Evolutionary conservation across 805 yeast genomes (phyloP), one percentile per base, ranked within the genome.

Genomic region (Kuraishia floccosa): DNA sequence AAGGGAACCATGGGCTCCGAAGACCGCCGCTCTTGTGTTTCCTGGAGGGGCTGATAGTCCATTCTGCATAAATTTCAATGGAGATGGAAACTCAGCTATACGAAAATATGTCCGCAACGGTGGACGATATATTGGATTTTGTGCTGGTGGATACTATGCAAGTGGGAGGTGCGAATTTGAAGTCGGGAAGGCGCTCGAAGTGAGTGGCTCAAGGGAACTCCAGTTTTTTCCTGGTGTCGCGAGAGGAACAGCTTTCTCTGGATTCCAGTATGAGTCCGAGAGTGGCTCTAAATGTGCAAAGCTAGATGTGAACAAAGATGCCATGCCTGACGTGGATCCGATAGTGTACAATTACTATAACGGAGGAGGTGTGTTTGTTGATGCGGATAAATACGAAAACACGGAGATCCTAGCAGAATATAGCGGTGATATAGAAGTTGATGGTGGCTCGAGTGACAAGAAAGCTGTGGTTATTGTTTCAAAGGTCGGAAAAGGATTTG

Each of bases 11-110:
- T 91, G 98, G 99, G 66, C 68, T 39, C 44, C 69, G 6, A 82
- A 82, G 44, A 82, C 96, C 0, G 60, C 93, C 0, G 58, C 83
- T 39, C 48, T 91, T 26, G 94, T 86, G 2, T 52, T 91, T 17
- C 99, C 98, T 0, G 99, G 98, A 4, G 99, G 99, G 6, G 96
- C 97, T 1, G 98, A 91, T 49, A 57, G 85, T 30, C 96, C 96
- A 0, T 72, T 78, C 41, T 83, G 94, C 39, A 60, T 65, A 31
- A 71, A 67, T 4, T 65, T 93, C 39, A 76, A 79, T 44, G 89
- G 94, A 1, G 55, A 53, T 2, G 84, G 86, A 0, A 82, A 78
- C 43, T 44, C 56, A 7, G 58, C 63, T 24, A 82, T 85, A 38
- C 51, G 57, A 17, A 71, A 71, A 30, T 85, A 65, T 41, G 85